phyloP scores from a whole-genome alignment of 1,139 yeast genomes.

The Saccharomycopsis phalli region DNA sequence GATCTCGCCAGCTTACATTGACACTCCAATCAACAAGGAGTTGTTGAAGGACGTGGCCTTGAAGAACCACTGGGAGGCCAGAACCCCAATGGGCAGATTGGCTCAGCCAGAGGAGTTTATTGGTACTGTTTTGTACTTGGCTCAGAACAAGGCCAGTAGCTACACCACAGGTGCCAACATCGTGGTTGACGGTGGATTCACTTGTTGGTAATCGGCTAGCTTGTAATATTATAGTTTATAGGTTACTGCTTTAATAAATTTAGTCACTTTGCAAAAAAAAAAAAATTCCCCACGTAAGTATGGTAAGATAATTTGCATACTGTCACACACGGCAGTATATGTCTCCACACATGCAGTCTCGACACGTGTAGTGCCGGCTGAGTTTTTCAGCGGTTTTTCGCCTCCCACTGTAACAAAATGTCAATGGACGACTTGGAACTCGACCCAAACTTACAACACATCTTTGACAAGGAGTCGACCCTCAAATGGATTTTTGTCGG shows the following conservation, averaged over 20 bases:
- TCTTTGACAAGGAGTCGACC: slow-evolving; percentile 51
- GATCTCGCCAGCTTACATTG: slow-evolving; percentile 51
- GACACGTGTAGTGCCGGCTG: too few relatives aligned
- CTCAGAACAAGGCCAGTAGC: slow-evolving; percentile 49
- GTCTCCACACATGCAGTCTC: too few relatives aligned
- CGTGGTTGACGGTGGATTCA: slow-evolving; percentile 64
- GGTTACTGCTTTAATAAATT: too few relatives aligned
- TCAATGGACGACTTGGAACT: slow-evolving; percentile 29
- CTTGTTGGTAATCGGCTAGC: slow-evolving; percentile 22
- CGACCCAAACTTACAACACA: slow-evolving; percentile 62
- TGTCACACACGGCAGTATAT: too few relatives aligned
- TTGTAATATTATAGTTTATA: too few relatives aligned
- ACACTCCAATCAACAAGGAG: slow-evolving; percentile 46
- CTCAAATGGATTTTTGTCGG: slow-evolving; percentile 97
- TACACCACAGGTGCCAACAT: slow-evolving; percentile 61
- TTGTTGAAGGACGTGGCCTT: slow-evolving; percentile 38
- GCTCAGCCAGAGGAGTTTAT: slow-evolving; percentile 60
- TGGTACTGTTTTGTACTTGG: slow-evolving; percentile 61
- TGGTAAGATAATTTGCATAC: too few relatives aligned
- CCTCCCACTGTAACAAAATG: slow-evolving; percentile 14
- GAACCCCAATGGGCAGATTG: slow-evolving; percentile 63
- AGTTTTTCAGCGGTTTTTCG: not conserved
- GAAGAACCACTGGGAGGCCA: slow-evolving; percentile 45
- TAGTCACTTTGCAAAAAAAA: too few relatives aligned
- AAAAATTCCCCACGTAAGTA: too few relatives aligned